Percentiles rank a stretch among this genome's conserved stretches.
Conservation (phyloP, 163 green algal genomes). For the Coccomyxa subellipsoidea region DNA sequence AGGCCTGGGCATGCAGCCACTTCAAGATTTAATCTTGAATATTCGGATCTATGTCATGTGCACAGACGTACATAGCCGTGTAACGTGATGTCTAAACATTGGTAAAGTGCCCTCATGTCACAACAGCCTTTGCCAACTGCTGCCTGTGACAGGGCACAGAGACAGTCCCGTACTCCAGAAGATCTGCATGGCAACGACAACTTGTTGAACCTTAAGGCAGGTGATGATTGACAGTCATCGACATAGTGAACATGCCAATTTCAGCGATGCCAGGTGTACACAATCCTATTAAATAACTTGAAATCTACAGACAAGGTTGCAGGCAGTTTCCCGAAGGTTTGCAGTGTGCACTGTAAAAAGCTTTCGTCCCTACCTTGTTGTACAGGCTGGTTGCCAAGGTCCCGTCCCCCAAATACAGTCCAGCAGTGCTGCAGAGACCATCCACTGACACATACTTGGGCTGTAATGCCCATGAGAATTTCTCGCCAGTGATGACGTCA, state of each 20-base stretch:
- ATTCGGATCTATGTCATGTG: no score
- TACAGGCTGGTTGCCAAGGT: neutral
- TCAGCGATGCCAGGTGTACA: no score
- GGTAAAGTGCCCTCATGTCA: no score
- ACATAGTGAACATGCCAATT: neutral
- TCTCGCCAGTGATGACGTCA: neutral
- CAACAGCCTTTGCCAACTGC: neutral
- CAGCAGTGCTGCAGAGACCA: neutral
- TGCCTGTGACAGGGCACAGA: neutral
- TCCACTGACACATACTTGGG: neutral
- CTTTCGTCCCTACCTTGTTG: neutral
- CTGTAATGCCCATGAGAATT: neutral
- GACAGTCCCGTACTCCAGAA: neutral
- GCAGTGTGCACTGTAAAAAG: neutral
- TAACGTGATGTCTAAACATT: no score
- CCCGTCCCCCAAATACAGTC: neutral
- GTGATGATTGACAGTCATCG: neutral
- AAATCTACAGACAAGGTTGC: no score
- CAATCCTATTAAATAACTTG: no score
- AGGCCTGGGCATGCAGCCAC: no score
- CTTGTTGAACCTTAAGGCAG: neutral
- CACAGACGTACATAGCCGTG: no score
- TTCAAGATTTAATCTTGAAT: no score
- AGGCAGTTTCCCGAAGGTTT: no score
- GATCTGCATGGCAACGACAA: neutral